Evolutionary conservation across 2,329 filamentous ascomycete species (phyloP).

Genomic region (Penicillium sp.): DNA sequence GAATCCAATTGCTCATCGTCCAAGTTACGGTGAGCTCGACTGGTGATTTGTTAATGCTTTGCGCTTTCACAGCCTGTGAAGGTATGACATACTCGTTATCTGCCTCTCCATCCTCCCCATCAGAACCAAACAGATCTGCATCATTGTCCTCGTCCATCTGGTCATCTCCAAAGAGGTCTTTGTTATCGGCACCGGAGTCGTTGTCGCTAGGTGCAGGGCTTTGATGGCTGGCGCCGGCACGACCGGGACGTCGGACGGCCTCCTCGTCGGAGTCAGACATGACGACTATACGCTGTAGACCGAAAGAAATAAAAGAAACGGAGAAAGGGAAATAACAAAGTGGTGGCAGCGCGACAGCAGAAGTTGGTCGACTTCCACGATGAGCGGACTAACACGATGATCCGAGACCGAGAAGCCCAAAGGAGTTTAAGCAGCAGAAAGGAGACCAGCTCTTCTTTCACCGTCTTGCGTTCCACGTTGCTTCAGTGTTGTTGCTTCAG

Average conservation of each 20-base stretch:
- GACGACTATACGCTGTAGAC: background rate
- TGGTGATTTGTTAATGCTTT: conserved; percentile 20
- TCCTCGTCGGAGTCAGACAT: conserved; percentile 44
- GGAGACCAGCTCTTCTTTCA: conserved; percentile 11
- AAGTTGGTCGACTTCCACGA: background rate
- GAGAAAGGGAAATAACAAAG: background rate
- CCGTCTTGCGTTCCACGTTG: conserved; percentile 11
- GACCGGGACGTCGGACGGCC: conserved; percentile 35
- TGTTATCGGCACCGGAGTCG: conserved; percentile 16
- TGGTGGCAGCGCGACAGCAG: background rate
- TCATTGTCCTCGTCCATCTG: conserved; percentile 38
- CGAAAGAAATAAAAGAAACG: background rate
- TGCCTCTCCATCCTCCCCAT: conserved; percentile 42
- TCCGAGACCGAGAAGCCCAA: conserved; percentile 22
- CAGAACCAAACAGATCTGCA: conserved; percentile 48
- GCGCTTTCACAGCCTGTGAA: background rate
- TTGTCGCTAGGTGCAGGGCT: conserved; percentile 31
- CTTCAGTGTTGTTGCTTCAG: conserved; percentile 1
- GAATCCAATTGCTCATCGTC: conserved; percentile 64
- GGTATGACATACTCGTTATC: conserved; percentile 33
- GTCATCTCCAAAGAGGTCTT: conserved; percentile 6
- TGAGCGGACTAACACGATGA: conserved; percentile 19
- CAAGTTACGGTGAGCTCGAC: conserved; percentile 46
- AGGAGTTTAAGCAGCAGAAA: conserved; percentile 21
- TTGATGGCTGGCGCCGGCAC: conserved; percentile 22